These are phyloP conservation scores for Papiliotrema fonsecae DNA, from an alignment of 1,284 basidiomycete species.

Conservation along the genomic window DNA sequence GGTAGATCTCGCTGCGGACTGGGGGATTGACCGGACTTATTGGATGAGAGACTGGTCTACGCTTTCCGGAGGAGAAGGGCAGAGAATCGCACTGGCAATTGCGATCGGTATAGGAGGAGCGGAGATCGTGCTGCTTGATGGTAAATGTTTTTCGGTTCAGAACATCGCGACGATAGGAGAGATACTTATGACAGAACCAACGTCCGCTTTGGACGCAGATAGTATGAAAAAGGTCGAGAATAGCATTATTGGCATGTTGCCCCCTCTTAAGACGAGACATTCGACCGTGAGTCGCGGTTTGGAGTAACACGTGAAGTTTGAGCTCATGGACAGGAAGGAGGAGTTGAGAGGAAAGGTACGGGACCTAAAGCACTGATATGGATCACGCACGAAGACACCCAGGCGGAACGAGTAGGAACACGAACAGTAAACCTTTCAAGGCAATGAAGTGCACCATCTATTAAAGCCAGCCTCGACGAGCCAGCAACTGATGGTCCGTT, in stretches of 20 bases:
- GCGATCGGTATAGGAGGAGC: constrained; percentile 67
- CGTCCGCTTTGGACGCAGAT: constrained; percentile 73
- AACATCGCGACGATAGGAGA: neutral
- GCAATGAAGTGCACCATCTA: too few relatives aligned
- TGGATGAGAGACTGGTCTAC: constrained; percentile 74
- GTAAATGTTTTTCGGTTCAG: constrained; percentile 54
- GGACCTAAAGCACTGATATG: constrained; percentile 67
- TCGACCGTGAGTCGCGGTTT: constrained; percentile 10
- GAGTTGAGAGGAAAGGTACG: constrained; percentile 12
- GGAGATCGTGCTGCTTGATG: constrained; percentile 76
- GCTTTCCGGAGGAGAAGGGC: constrained; percentile 75
- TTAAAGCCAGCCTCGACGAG: too few relatives aligned
- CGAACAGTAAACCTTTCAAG: constrained; percentile 43
- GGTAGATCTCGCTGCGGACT: constrained; percentile 58
- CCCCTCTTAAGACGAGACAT: constrained; percentile 9
- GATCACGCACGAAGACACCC: constrained; percentile 81
- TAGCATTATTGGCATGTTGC: constrained; percentile 56
- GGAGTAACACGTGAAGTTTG: neutral
- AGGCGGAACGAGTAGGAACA: constrained; percentile 67
- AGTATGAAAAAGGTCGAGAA: constrained; percentile 63
- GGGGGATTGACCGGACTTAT: constrained; percentile 63
- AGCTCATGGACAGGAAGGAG: constrained; percentile 3
- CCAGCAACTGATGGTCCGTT: too few relatives aligned
- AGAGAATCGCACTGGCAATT: constrained; percentile 70
- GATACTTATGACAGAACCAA: constrained; percentile 59